These are phyloP conservation scores for Aspergillus chevalieri DNA, from an alignment of 2,329 filamentous ascomycete genomes.

Conservation along the genomic window DNA sequence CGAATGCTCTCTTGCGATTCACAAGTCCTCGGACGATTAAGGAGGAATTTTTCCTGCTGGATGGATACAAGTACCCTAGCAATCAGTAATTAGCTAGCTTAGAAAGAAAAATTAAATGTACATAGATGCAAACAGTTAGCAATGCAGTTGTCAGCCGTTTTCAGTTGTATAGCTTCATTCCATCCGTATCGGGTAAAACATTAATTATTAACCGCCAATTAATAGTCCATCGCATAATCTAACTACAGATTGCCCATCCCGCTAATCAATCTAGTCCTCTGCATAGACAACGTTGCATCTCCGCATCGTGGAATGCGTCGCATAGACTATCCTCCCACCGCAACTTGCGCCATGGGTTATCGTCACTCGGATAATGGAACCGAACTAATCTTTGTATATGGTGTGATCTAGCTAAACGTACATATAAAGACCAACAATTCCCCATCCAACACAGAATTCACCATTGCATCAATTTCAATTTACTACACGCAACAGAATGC, in stretches of 20 bases:
- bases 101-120: too few species aligned
- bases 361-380: not conserved
- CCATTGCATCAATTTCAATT: not conserved
- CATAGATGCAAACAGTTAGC: too few species aligned
- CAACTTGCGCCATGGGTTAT: not conserved
- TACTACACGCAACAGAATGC: not conserved
- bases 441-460: not conserved
- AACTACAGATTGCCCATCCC: not conserved
- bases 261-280: not conserved
- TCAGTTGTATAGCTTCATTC: not conserved
- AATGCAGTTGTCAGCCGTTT: too few species aligned
- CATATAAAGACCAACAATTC: not conserved
- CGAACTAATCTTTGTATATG: not conserved
- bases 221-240: not conserved
- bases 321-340: not conserved
- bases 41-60: slow-evolving; percentile 63
- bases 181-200: not conserved
- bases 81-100: slow-evolving; percentile 37
- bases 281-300: not conserved
- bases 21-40: slow-evolving; percentile 61
- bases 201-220: not conserved
- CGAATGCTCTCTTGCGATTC: slow-evolving; percentile 56
- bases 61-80: slow-evolving; percentile 60
- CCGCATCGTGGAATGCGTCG: not conserved
- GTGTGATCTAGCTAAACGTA: not conserved